Percentiles rank a stretch among this genome's conserved stretches.
Conservation (phyloP, 2,329 filamentous ascomycete genomes). For the Diaporthe australafricana region DNA sequence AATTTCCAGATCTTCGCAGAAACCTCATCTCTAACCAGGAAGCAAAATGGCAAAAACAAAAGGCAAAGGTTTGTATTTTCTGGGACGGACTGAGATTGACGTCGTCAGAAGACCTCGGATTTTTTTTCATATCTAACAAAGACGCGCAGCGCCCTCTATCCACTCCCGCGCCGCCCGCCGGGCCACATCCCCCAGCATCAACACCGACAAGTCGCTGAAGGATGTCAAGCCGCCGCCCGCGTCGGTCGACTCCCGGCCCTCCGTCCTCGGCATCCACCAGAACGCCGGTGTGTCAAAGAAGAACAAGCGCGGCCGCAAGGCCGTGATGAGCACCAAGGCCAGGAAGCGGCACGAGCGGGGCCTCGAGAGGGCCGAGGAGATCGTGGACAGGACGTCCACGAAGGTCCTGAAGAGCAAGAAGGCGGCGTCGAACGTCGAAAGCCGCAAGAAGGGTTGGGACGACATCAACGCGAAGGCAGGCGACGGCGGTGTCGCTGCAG, state of each 20-base stretch:
- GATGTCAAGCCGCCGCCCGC: slow-evolving; percentile 63
- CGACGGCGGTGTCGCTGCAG: slow-evolving; percentile 44
- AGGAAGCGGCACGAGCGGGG: slow-evolving; percentile 67
- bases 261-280: slow-evolving; percentile 77
- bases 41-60: slow-evolving; percentile 36
- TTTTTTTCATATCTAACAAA: background rate
- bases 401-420: slow-evolving; percentile 68
- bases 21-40: background rate
- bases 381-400: slow-evolving; percentile 67
- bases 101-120: background rate
- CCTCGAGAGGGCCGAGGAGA: slow-evolving; percentile 68
- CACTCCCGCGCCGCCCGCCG: slow-evolving; percentile 82
- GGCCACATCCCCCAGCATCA: slow-evolving; percentile 76
- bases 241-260: slow-evolving; percentile 64
- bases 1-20: slow-evolving; percentile 7
- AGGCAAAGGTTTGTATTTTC: slow-evolving; percentile 30
- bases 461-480: slow-evolving; percentile 60
- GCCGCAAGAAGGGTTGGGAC: slow-evolving; percentile 67
- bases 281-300: slow-evolving; percentile 77
- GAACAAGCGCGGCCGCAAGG: slow-evolving; percentile 66
- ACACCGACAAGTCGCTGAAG: slow-evolving; percentile 79
- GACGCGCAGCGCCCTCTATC: slow-evolving; percentile 66
- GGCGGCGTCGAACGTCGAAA: slow-evolving; percentile 59
- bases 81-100: too few relatives aligned
- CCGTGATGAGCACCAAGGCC: slow-evolving; percentile 66